Base-by-base conservation (phyloP, 768 basidiomycete genomes). In the Naganishia kalamii region DNA sequence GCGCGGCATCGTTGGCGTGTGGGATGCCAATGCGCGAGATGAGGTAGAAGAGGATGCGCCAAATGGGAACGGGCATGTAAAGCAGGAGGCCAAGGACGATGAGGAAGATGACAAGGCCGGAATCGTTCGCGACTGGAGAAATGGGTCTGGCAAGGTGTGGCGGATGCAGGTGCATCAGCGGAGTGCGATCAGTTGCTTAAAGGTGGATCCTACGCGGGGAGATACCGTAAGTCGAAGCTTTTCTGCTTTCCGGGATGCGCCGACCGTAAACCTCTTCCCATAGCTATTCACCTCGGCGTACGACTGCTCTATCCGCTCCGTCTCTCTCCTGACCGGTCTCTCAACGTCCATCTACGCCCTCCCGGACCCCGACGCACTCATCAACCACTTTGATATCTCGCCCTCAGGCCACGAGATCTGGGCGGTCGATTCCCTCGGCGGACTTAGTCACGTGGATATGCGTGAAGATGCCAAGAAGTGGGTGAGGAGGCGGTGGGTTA, bases 311-410 rank as follows among this genome's bases (percentile, higher is more conserved):
- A 60, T 81, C 10, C 78, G 81, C 4, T 63, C 65, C 2, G 69
- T 80, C 50, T 72, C 78, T 57, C 76, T 81, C 51, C 57, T 73
- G 21, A 74, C 71, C 7, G 70, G 75, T 35, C 65, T 63, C 23
- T 80, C 79, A 23, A 70, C 70, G 25, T 79, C 80, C 60, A 63
- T 80, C 35, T 75, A 80, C 57, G 74, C 78, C 21, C 68, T 77
- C 23, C 33, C 66, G 8, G 74, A 79, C 62, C 74, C 74, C 4
- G 79, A 81, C 60, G 72, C 67, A 27, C 67, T 80, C 11, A 63
- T 80, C 35, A 79, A 79, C 54, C 76, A 77, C 30, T 79, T 81
- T 60, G 81, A 81, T 62, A 67, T 81, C 25, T 69, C 73, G 11
- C 74, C 74, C 0, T 65, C 62, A 15, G 77, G 75, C 4, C 63